A percentile compares a stretch with the other conserved stretches of the same genome.
These are phyloP conservation scores for Sporobolomyces phaffii DNA, from an alignment of 768 basidiomycete species.

Conservation along the genomic window DNA sequence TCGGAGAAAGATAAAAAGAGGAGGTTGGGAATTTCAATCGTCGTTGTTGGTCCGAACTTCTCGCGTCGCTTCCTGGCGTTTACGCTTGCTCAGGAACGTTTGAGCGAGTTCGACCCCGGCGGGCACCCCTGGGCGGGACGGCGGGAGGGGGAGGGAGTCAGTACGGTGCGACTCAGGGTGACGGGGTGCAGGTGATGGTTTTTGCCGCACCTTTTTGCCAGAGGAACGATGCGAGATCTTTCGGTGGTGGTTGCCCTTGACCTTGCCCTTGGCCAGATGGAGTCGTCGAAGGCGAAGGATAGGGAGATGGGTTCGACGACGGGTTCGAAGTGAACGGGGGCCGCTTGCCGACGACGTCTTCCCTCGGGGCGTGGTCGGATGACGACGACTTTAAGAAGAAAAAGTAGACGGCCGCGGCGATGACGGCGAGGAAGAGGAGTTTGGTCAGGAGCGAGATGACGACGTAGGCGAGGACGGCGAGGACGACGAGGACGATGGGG, in stretches of 20 bases:
- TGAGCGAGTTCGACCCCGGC: constrained; percentile 5
- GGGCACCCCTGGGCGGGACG: neutral
- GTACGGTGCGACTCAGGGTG: no score
- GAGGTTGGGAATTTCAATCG: neutral
- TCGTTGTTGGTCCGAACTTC: neutral
- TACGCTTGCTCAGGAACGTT: constrained; percentile 1
- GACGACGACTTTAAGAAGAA: constrained; percentile 3
- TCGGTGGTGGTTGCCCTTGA: neutral
- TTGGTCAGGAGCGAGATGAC: neutral
- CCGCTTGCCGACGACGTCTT: constrained; percentile 48
- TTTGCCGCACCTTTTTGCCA: constrained; percentile 20
- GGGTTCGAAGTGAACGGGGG: constrained; percentile 55
- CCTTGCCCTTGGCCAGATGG: no score
- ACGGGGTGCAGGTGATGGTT: no score
- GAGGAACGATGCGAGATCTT: constrained; percentile 11
- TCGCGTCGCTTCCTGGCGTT: neutral
- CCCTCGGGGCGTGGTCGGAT: constrained; percentile 40
- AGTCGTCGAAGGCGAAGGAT: no score
- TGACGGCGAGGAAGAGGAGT: constrained; percentile 40
- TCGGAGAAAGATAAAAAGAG: neutral
- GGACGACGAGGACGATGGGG: constrained; percentile 57
- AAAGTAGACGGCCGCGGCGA: neutral
- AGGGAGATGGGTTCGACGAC: constrained; percentile 67
- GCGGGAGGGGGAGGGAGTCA: no score
- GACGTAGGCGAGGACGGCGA: constrained; percentile 70